A percentile compares a stretch with the other conserved stretches of the same genome.
Evolutionary conservation across 352 stramenopile genomes (phyloP).

Genomic region (Globisporangium alternatum): DNA sequence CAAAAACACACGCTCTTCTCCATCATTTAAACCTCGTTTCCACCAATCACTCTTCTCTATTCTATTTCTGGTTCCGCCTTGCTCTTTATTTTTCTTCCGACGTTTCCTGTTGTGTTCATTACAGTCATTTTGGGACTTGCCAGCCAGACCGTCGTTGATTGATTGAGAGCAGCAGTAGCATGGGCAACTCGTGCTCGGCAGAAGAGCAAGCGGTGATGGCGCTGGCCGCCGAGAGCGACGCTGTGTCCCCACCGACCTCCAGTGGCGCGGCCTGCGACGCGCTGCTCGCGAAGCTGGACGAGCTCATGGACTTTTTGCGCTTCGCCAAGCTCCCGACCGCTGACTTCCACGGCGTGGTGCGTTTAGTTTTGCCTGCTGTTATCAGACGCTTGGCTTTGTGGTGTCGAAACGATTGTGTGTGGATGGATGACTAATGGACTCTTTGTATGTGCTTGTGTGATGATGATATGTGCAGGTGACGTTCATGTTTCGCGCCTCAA

Average conservation of each 20-base stretch:
- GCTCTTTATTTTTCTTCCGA: constrained; percentile 4
- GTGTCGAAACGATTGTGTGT: neutral
- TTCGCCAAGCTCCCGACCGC: constrained; percentile 45
- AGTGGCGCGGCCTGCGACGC: constrained; percentile 40
- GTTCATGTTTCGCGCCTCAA: constrained; percentile 69
- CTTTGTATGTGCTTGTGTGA: neutral
- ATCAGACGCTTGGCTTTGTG: neutral
- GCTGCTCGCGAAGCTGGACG: constrained; percentile 74
- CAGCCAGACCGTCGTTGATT: neutral
- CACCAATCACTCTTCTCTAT: neutral
- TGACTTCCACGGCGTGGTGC: constrained; percentile 60
- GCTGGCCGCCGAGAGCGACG: constrained; percentile 1
- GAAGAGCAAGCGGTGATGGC: constrained; percentile 6
- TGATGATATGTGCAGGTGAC: constrained; percentile 44
- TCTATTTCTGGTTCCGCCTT: neutral
- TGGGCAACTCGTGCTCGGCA: constrained; percentile 11
- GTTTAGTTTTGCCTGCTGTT: constrained; percentile 15
- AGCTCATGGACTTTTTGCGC: constrained; percentile 83
- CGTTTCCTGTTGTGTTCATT: neutral
- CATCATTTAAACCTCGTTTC: neutral
- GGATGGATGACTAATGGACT: neutral
- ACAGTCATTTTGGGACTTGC: constrained; percentile 4
- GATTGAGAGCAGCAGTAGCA: neutral
- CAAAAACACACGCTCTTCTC: neutral
- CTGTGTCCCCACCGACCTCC: neutral